phyloP scores from a whole-genome alignment of 768 basidiomycete species.

The Baorangia bicolor region DNA sequence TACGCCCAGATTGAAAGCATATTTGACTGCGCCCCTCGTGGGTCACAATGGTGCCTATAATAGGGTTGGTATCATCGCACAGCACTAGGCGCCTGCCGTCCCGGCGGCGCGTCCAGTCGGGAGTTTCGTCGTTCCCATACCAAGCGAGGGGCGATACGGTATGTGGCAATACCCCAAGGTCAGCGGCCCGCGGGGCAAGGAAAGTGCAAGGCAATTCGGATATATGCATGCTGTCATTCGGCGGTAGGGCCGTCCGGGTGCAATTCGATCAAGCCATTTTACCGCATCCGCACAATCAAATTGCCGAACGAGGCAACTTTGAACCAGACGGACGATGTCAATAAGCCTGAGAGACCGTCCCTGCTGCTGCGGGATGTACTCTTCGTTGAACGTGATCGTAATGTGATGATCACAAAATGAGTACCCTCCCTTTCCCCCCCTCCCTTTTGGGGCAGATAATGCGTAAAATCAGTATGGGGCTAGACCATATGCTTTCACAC shows the following conservation, averaged over 20 bases:
- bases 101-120: background rate
- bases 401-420: background rate
- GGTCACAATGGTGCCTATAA: background rate
- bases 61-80: background rate
- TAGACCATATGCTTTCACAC: background rate
- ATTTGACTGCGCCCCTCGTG: background rate
- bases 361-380: background rate
- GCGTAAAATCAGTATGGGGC: background rate
- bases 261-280: slow-evolving; percentile 10
- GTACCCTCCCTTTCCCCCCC: background rate
- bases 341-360: too few relatives aligned
- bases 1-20: background rate
- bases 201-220: background rate
- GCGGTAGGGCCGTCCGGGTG: background rate
- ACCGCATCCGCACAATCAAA: background rate
- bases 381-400: background rate
- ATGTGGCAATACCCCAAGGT: background rate
- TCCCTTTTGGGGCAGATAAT: background rate
- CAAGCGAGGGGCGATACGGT: background rate
- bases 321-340: slow-evolving; percentile 5
- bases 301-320: slow-evolving; percentile 6
- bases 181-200: background rate
- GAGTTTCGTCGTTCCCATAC: background rate
- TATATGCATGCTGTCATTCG: background rate
- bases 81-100: too few relatives aligned